Percentiles rank a stretch among this genome's conserved stretches.
phyloP scores from a whole-genome alignment of 805 yeast genomes.

The Clavispora asparagi region DNA sequence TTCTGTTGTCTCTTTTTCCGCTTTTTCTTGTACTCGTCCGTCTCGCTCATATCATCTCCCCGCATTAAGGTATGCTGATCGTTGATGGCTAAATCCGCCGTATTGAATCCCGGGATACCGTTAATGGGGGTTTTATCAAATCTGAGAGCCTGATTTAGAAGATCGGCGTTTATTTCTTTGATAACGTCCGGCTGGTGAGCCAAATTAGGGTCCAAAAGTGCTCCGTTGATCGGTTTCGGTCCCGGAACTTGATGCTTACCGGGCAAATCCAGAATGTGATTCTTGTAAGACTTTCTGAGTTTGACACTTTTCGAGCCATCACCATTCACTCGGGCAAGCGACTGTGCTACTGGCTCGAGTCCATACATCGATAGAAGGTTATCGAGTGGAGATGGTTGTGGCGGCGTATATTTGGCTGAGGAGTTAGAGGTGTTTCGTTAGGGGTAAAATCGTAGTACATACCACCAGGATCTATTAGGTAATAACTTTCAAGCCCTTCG shows the following conservation, averaged over 20 bases:
- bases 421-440: slow-evolving; percentile 6
- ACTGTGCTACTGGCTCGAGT: slow-evolving; percentile 59
- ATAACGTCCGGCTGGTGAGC: slow-evolving; percentile 41
- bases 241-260: slow-evolving; percentile 71
- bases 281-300: slow-evolving; percentile 89
- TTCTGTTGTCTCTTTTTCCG: slow-evolving; percentile 34
- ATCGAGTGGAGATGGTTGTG: slow-evolving; percentile 65
- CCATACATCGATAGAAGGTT: slow-evolving; percentile 69
- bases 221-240: slow-evolving; percentile 29
- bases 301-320: slow-evolving; percentile 91
- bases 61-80: slow-evolving; percentile 40
- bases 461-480: slow-evolving; percentile 18
- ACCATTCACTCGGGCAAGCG: slow-evolving; percentile 81
- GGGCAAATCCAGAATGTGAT: slow-evolving; percentile 81
- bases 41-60: slow-evolving; percentile 36
- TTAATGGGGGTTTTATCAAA: slow-evolving; percentile 62
- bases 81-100: slow-evolving; percentile 59
- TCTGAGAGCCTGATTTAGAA: slow-evolving; percentile 45
- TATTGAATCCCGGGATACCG: slow-evolving; percentile 76
- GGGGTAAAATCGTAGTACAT: slow-evolving; percentile 4
- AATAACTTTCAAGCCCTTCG: slow-evolving; percentile 11
- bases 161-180: slow-evolving; percentile 44
- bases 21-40: slow-evolving; percentile 30
- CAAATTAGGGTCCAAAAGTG: slow-evolving; percentile 34
- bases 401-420: slow-evolving; percentile 32